These are phyloP conservation scores for Tubosaeta brunneosetosa DNA, from an alignment of 768 basidiomycete species.

Conservation along the genomic window DNA sequence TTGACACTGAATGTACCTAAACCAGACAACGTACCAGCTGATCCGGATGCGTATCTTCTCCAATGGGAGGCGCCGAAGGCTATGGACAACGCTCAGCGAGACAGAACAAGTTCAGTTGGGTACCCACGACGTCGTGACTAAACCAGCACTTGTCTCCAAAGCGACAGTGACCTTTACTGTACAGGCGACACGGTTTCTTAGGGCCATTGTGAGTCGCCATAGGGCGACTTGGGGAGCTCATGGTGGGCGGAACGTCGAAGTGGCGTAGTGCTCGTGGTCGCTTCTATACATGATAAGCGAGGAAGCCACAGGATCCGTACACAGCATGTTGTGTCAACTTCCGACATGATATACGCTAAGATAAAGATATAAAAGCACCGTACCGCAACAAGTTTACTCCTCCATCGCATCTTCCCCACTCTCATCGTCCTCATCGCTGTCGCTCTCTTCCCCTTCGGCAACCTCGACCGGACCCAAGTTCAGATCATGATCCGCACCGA, in stretches of 20 bases:
- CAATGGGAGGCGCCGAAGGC: background rate
- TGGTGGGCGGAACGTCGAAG: background rate
- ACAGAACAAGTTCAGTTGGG: constrained; percentile 3
- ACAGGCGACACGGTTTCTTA: constrained; percentile 17
- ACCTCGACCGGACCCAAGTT: constrained; percentile 78
- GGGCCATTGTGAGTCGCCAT: background rate
- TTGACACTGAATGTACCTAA: background rate
- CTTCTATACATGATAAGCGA: constrained; percentile 1
- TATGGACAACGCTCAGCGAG: background rate
- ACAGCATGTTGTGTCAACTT: constrained; percentile 41
- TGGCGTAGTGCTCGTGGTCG: background rate
- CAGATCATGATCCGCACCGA: constrained; percentile 91
- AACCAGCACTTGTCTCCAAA: constrained; percentile 25
- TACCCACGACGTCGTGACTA: constrained; percentile 10
- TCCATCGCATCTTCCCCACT: constrained; percentile 59
- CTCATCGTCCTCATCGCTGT: constrained; percentile 71
- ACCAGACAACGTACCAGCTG: background rate
- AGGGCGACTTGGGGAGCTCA: constrained; percentile 3
- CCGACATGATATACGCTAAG: too few relatives aligned
- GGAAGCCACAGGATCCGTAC: background rate
- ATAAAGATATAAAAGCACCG: too few relatives aligned
- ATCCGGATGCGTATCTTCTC: background rate
- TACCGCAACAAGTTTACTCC: constrained; percentile 28
- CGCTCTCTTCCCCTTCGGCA: constrained; percentile 85
- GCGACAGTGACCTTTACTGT: constrained; percentile 25